phyloP scores from a whole-genome alignment of 768 basidiomycete species.

The Leccinum uliginosum region DNA sequence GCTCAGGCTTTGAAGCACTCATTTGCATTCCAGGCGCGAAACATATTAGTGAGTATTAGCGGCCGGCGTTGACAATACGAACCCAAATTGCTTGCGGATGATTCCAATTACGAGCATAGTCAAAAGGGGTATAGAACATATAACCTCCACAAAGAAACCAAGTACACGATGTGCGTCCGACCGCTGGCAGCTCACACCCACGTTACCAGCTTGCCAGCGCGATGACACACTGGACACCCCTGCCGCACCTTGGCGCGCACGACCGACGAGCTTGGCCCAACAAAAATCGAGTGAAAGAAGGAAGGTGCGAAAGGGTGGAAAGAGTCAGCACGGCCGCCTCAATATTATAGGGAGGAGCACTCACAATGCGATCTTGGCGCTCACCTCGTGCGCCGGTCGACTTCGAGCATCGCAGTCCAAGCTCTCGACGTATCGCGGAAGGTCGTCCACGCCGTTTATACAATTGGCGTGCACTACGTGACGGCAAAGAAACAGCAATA shows the following conservation, averaged over 20 bases:
- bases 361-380: constrained; percentile 78
- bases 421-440: constrained; percentile 60
- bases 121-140: constrained; percentile 14
- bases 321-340: background rate
- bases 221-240: constrained; percentile 77
- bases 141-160: constrained; percentile 10
- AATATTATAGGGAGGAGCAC: constrained; percentile 16
- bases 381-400: constrained; percentile 41
- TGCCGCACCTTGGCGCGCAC: constrained; percentile 58
- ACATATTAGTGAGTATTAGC: no score
- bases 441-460: constrained; percentile 57
- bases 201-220: constrained; percentile 45
- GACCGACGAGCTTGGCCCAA: constrained; percentile 56
- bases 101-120: no score
- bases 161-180: background rate
- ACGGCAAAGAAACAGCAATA: constrained; percentile 79
- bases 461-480: constrained; percentile 85
- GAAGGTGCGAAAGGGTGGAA: no score
- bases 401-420: constrained; percentile 38
- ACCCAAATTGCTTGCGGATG: no score
- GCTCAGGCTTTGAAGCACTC: no score
- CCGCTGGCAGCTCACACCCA: background rate
- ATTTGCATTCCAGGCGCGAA: no score
- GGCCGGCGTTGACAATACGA: no score
- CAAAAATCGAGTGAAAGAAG: no score